Evolutionary conservation across 108 stramenopile genomes (phyloP).

Genomic region (Parietichytrium sp.): DNA sequence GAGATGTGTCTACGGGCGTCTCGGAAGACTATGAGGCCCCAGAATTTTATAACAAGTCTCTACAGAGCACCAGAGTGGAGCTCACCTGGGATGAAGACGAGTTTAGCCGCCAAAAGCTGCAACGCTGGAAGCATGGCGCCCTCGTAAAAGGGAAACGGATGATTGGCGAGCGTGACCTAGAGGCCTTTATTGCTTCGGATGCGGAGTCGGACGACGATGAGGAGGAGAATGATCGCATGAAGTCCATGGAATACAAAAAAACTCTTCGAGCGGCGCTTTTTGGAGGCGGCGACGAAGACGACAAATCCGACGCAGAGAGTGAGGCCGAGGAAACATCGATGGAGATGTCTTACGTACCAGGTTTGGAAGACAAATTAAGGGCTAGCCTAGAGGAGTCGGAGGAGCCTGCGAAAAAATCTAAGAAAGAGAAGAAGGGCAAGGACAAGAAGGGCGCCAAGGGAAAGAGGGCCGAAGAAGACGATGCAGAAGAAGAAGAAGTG

Average conservation of each 20-base stretch:
- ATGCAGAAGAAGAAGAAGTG: background rate
- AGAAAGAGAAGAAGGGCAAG: slow-evolving; percentile 3
- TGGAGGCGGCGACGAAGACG: background rate
- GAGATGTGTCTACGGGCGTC: slow-evolving; percentile 71
- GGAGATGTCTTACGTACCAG: background rate
- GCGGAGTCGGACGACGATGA: background rate
- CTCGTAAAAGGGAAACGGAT: slow-evolving; percentile 17
- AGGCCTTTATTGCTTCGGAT: background rate
- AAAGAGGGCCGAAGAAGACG: background rate
- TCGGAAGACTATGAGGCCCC: slow-evolving; percentile 86
- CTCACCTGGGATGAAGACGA: slow-evolving; percentile 98
- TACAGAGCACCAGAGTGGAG: slow-evolving; percentile 83
- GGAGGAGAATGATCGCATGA: background rate
- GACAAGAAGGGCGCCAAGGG: background rate
- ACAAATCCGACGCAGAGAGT: background rate
- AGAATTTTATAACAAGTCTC: slow-evolving; percentile 75
- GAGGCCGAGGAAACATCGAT: background rate
- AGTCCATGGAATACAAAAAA: slow-evolving; percentile 5
- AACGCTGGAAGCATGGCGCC: background rate
- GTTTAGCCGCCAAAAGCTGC: slow-evolving; percentile 42
- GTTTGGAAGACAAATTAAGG: background rate
- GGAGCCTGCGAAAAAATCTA: background rate
- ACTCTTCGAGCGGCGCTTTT: slow-evolving; percentile 32
- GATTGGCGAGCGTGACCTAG: slow-evolving; percentile 32
- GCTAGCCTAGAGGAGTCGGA: background rate